A percentile compares a stretch with the other conserved stretches of the same genome.
phyloP scores from a whole-genome alignment of 1,284 basidiomycete genomes.

The Leccinum angustisporum region DNA sequence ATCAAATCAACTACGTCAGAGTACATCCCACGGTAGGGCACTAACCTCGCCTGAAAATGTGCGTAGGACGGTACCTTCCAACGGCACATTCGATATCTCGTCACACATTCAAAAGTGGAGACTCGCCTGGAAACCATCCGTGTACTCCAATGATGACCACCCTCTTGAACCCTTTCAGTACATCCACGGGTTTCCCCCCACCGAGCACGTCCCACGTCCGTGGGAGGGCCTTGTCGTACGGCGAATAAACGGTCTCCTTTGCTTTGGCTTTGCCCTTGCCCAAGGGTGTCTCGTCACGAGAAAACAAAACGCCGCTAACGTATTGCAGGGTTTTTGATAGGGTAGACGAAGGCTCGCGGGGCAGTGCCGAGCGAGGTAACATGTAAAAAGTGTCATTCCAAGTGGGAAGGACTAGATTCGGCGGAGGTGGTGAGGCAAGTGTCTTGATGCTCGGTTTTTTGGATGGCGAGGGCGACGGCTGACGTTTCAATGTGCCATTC shows the following conservation, averaged over 20 bases:
- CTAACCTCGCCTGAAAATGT: conserved; percentile 72
- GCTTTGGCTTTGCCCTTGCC: conserved; percentile 40
- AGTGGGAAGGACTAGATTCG: conserved; percentile 87
- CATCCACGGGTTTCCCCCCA: conserved; percentile 36
- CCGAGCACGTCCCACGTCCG: conserved; percentile 39
- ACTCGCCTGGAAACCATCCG: conserved; percentile 79
- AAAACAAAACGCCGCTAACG: conserved; percentile 60
- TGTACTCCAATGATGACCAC: conserved; percentile 87
- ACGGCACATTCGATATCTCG: neutral
- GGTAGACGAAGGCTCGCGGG: conserved; percentile 39
- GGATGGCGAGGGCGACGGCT: conserved; percentile 48
- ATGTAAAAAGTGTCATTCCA: conserved; percentile 86
- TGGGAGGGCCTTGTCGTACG: conserved; percentile 42
- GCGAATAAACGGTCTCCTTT: conserved; percentile 30
- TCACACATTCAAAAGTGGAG: conserved; percentile 5
- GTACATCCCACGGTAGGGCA: conserved; percentile 9
- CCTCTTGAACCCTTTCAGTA: conserved; percentile 61
- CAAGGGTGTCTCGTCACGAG: conserved; percentile 36
- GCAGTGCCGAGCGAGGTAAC: conserved; percentile 72
- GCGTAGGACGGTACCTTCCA: conserved; percentile 58
- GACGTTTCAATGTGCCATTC: conserved; percentile 34
- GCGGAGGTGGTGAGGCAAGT: conserved; percentile 35
- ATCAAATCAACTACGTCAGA: conserved; percentile 32
- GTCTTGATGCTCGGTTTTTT: conserved; percentile 36
- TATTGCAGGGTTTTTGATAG: conserved; percentile 56